Percentiles rank a stretch among this genome's conserved stretches.
Conservation (phyloP, 176 grass and related monocot genomes). For the Panicum miliaceum region DNA sequence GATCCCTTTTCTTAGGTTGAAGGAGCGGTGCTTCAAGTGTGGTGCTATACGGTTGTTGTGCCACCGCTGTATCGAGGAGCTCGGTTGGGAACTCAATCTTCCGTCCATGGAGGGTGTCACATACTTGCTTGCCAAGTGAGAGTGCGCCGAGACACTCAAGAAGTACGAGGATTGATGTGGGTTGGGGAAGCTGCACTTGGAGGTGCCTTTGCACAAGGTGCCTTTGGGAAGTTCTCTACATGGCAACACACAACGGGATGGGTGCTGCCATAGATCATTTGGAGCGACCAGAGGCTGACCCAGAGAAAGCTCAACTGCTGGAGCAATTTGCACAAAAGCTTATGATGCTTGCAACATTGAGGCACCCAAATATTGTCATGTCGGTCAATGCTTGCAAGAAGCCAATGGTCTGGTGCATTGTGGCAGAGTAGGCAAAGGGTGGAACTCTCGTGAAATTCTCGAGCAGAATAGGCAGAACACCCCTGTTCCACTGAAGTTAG, state of each 20-base stretch:
- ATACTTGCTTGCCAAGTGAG: conserved; percentile 18
- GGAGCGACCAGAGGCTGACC: conserved; percentile 75
- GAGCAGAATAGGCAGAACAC: conserved; percentile 44
- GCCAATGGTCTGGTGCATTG: conserved; percentile 77
- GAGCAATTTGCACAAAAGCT: conserved; percentile 85
- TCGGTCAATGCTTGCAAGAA: conserved; percentile 80
- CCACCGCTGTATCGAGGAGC: neutral
- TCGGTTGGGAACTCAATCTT: conserved; percentile 64
- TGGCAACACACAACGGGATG: conserved; percentile 65
- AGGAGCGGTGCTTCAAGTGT: neutral
- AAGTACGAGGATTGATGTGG: too few relatives aligned
- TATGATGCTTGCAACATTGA: conserved; percentile 80
- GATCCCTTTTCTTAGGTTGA: neutral
- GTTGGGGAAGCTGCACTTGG: conserved; percentile 70
- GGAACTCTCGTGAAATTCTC: too few relatives aligned
- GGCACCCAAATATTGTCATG: conserved; percentile 71
- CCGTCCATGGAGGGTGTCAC: conserved; percentile 59
- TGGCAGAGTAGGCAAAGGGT: conserved; percentile 62
- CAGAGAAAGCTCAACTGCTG: conserved; percentile 55
- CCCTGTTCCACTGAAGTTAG: conserved; percentile 66
- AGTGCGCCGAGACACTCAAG: too few relatives aligned
- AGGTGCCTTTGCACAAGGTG: conserved; percentile 73
- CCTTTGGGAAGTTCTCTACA: conserved; percentile 75
- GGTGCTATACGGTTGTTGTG: neutral
- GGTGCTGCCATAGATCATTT: conserved; percentile 79